Base-by-base conservation (phyloP, 75 land plant species). In the Chamaecyparis obtusa region DNA sequence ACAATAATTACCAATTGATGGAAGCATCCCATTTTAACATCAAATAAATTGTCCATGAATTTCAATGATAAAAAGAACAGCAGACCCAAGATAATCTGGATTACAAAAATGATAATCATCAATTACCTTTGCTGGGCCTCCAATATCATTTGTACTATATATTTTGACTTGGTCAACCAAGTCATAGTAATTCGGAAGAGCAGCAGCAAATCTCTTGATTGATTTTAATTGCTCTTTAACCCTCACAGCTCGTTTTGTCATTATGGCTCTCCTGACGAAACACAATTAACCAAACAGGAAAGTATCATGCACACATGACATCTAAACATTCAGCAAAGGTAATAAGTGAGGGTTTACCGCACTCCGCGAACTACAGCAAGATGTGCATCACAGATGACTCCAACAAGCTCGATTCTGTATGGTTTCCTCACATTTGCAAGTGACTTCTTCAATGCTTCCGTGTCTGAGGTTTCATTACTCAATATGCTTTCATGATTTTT, bases 311-410 rank as follows among this genome's bases (percentile, higher is more conserved):
- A 85, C 39, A 60, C n/a, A 55, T 41, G 9, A 14, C 3, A 88
- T 39, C 3, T 21, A 64, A 84, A 30, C 60, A 15, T 84, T 67
- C 71, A 16, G 16, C 44, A n/a, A 76, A 39, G 51, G 41, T 33
- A 44, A 16, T 3, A 86, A 19, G 17, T 7, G 3, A 67, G 33
- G 54, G 32, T 84, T 44, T 86, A 95, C 97, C 97, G 93, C 48
- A 97, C 92, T 44, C 97, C 99, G 54, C 99, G 93, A 24, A 94
- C 94, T 11, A 95, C 95, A 3, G 99, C 99, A 30, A 97, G 90
- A 78, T 94, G 92, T 27, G 97, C 92, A 88, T 95, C 99, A 90
- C 99, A 97, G 15, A 93, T 87, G 33, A 97, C 99, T 19, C 99
- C 99, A 21, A 94, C 96, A 72, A 95, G 83, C 87, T 94, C 99